Conservation (phyloP, 2,329 filamentous ascomycete species). For the Dothideomycetes sp. region DNA sequence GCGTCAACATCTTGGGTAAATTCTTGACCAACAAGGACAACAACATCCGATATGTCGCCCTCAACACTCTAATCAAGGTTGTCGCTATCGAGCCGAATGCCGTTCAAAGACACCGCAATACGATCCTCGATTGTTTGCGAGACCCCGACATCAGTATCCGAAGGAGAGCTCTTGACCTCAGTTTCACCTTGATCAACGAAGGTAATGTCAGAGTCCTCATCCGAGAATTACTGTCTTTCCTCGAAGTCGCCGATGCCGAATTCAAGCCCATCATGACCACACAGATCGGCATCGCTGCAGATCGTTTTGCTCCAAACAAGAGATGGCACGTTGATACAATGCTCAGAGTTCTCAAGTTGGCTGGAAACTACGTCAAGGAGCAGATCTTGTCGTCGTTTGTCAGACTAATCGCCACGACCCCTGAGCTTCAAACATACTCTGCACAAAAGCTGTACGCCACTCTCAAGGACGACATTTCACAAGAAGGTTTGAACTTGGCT, state of each 20-base stretch:
- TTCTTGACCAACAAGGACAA: slow-evolving; percentile 98
- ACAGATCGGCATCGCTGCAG: slow-evolving; percentile 93
- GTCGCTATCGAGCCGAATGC: slow-evolving; percentile 97
- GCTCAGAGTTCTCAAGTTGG: slow-evolving; percentile 83
- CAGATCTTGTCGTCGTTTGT: slow-evolving; percentile 96
- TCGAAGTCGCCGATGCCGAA: slow-evolving; percentile 95
- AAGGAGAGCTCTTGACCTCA: slow-evolving; percentile 87
- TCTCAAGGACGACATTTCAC: slow-evolving; percentile 92
- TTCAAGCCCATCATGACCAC: slow-evolving; percentile 98
- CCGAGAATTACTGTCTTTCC: slow-evolving; percentile 82
- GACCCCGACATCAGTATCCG: slow-evolving; percentile 98
- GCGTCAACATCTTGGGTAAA: slow-evolving; percentile 96
- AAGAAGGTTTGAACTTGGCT: slow-evolving; percentile 87
- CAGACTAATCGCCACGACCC: slow-evolving; percentile 85
- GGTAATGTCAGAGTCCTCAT: slow-evolving; percentile 90
- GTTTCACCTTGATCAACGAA: slow-evolving; percentile 97
- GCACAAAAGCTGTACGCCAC: slow-evolving; percentile 89
- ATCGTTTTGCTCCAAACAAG: slow-evolving; percentile 93
- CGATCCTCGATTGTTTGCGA: slow-evolving; percentile 87
- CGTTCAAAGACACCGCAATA: slow-evolving; percentile 93
- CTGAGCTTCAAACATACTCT: slow-evolving; percentile 90
- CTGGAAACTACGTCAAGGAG: slow-evolving; percentile 95
- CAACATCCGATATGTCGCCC: slow-evolving; percentile 95
- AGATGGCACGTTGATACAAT: slow-evolving; percentile 98
- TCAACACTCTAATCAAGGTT: slow-evolving; percentile 96